These are phyloP conservation scores for Lactifluus echinatus DNA, from an alignment of 768 basidiomycete genomes.

Conservation along the genomic window DNA sequence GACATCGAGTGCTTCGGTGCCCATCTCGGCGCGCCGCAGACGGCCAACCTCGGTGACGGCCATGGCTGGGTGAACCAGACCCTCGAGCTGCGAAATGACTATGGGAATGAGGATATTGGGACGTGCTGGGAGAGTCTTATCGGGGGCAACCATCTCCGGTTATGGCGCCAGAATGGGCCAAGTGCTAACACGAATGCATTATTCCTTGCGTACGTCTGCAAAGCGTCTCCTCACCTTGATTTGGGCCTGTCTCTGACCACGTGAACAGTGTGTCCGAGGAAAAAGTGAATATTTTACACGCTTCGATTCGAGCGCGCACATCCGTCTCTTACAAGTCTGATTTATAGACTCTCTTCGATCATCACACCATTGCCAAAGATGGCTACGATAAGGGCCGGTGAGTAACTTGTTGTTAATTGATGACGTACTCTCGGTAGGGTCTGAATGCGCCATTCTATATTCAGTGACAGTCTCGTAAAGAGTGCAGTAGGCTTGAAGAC, in stretches of 20 bases:
- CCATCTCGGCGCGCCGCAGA: slow-evolving; percentile 29
- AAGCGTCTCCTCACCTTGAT: not conserved
- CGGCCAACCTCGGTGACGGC: slow-evolving; percentile 21
- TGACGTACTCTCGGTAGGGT: not conserved
- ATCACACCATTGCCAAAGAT: slow-evolving; percentile 24
- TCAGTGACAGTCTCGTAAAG: not conserved
- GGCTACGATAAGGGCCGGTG: slow-evolving; percentile 29
- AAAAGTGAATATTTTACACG: too few relatives aligned
- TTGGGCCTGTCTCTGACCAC: too few relatives aligned
- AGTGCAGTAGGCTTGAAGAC: not conserved
- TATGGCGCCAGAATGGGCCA: slow-evolving; percentile 28
- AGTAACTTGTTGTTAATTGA: too few relatives aligned
- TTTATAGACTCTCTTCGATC: slow-evolving; percentile 8
- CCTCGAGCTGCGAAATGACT: slow-evolving; percentile 37
- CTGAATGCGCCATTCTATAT: not conserved
- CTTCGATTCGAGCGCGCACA: too few relatives aligned
- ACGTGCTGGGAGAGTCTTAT: slow-evolving; percentile 32
- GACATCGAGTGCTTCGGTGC: slow-evolving; percentile 25
- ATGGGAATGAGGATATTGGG: slow-evolving; percentile 28
- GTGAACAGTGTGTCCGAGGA: too few relatives aligned
- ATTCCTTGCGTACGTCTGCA: slow-evolving; percentile 28
- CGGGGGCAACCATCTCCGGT: slow-evolving; percentile 15
- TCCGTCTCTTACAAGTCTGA: too few relatives aligned
- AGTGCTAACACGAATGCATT: slow-evolving; percentile 27
- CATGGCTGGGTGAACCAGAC: slow-evolving; percentile 36